phyloP scores from a whole-genome alignment of 2,329 filamentous ascomycete species.

The Botryotinia globosa region DNA sequence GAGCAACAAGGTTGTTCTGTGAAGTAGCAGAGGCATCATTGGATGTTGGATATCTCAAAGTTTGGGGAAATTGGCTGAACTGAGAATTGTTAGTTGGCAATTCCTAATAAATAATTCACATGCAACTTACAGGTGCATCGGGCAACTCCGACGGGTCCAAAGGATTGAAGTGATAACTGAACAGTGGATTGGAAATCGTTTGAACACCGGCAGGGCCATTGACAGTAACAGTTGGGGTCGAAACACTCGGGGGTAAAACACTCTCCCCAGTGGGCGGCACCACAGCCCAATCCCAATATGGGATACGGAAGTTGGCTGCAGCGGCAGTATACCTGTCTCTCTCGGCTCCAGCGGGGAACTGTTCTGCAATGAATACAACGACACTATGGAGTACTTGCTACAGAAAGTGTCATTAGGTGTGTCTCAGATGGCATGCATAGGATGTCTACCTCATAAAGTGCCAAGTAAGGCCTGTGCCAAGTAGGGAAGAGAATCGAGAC shows the following conservation, averaged over 20 bases:
- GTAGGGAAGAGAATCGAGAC: slow-evolving; percentile 35
- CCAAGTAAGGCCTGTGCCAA: slow-evolving; percentile 57
- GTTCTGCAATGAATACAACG: slow-evolving; percentile 46
- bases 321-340: slow-evolving; percentile 46
- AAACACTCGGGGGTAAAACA: slow-evolving; percentile 49
- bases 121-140: slow-evolving; percentile 53
- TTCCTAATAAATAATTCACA: not conserved
- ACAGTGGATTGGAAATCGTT: slow-evolving; percentile 51
- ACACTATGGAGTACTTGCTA: slow-evolving; percentile 53
- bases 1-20: slow-evolving; percentile 56
- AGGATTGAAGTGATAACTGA: slow-evolving; percentile 49
- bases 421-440: not conserved
- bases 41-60: slow-evolving; percentile 53
- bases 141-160: slow-evolving; percentile 50
- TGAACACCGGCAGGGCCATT: slow-evolving; percentile 50
- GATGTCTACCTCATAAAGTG: slow-evolving; percentile 52
- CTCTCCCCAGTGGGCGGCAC: slow-evolving; percentile 48
- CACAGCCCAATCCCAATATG: slow-evolving; percentile 50
- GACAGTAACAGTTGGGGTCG: slow-evolving; percentile 45
- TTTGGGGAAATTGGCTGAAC: slow-evolving; percentile 59
- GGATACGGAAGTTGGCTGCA: slow-evolving; percentile 43
- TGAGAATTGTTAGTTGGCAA: slow-evolving; percentile 35
- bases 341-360: slow-evolving; percentile 29
- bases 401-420: slow-evolving; percentile 10
- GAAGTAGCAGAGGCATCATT: slow-evolving; percentile 48